Evolutionary conservation across 768 basidiomycete genomes (phyloP).

Genomic region (Tulasnella calospora): DNA sequence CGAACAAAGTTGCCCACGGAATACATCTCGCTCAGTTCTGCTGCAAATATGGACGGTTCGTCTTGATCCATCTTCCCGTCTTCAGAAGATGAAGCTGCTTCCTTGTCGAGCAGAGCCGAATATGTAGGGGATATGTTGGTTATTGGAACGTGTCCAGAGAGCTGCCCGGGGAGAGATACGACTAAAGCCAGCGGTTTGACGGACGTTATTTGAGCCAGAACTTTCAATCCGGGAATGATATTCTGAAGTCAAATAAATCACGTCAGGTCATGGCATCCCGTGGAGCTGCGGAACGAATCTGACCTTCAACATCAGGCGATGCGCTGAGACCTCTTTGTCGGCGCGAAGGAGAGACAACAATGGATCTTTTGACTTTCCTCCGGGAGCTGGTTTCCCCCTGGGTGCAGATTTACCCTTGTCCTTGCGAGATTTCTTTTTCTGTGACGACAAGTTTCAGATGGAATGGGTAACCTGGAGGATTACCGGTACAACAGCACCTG

Average conservation of each 20-base stretch:
- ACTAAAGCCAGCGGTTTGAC: slow-evolving; percentile 86
- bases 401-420: neutral
- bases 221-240: slow-evolving; percentile 73
- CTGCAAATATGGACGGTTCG: slow-evolving; percentile 44
- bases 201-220: slow-evolving; percentile 80
- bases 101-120: slow-evolving; percentile 63
- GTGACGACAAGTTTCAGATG: neutral
- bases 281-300: slow-evolving; percentile 20
- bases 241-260: slow-evolving; percentile 45
- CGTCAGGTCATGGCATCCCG: neutral
- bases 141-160: slow-evolving; percentile 89
- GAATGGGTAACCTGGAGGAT: neutral
- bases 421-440: neutral
- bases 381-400: neutral
- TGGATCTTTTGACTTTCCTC: neutral
- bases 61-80: slow-evolving; percentile 37
- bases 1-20: slow-evolving; percentile 80
- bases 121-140: slow-evolving; percentile 82
- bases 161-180: slow-evolving; percentile 91
- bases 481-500: slow-evolving; percentile 50
- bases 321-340: slow-evolving; percentile 56
- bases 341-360: neutral
- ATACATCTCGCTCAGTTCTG: slow-evolving; percentile 70
- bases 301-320: slow-evolving; percentile 93
- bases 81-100: slow-evolving; percentile 39